phyloP scores from a whole-genome alignment of 768 basidiomycete species.

The Lepiota venenata region DNA sequence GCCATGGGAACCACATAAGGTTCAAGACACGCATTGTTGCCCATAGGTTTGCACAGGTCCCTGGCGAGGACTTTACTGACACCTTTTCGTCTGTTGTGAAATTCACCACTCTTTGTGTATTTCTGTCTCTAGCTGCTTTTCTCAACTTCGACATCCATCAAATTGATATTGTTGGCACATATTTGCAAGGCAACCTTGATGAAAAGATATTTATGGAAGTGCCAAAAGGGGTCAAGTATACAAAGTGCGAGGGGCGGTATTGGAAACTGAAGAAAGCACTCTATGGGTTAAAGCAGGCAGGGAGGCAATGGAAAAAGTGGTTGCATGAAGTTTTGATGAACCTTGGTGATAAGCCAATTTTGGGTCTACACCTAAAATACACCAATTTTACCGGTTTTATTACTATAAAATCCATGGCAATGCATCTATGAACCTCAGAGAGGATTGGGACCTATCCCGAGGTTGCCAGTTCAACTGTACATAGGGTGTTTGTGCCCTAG shows the following conservation, averaged over 20 bases:
- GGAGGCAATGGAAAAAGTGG: constrained; percentile 25
- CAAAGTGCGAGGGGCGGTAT: background rate
- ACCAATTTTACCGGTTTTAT: too few species aligned
- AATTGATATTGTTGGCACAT: constrained; percentile 20
- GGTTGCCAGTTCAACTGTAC: too few species aligned
- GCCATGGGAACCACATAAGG: constrained; percentile 15
- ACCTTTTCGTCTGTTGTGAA: constrained; percentile 26
- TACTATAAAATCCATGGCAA: too few species aligned
- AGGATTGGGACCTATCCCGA: too few species aligned
- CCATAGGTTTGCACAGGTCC: too few species aligned
- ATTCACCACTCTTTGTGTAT: constrained; percentile 17
- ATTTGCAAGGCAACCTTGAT: constrained; percentile 22
- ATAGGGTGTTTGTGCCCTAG: too few species aligned
- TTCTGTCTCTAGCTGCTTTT: constrained; percentile 4
- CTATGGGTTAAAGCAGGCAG: constrained; percentile 33
- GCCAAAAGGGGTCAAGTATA: constrained; percentile 16
- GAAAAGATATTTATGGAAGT: constrained; percentile 25
- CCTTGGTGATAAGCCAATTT: too few species aligned
- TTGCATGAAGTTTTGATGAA: constrained; percentile 9
- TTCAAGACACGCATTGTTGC: constrained; percentile 23
- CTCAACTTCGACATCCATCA: constrained; percentile 12
- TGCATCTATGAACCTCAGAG: too few species aligned
- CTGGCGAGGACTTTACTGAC: constrained; percentile 31
- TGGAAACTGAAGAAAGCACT: constrained; percentile 13
- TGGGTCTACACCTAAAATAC: too few species aligned